Evolutionary conservation across 768 basidiomycete genomes (phyloP).

Genomic region (Scleroderma bovista): DNA sequence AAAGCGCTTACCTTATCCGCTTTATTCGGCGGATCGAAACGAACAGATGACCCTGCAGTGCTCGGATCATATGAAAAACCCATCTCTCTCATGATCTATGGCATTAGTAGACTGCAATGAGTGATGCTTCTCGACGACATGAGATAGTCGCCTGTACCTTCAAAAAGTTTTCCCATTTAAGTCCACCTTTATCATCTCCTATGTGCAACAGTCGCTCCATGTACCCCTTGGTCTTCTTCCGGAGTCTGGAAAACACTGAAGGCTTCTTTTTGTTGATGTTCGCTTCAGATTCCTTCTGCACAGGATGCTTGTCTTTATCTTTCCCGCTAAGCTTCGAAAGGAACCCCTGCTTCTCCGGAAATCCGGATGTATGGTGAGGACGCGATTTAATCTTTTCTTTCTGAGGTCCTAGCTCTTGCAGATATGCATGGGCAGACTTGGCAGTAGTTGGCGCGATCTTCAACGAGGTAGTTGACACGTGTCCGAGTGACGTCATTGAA

Average conservation of each 20-base stretch:
- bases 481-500: conserved; percentile 16
- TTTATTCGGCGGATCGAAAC: conserved; percentile 68
- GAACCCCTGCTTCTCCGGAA: conserved; percentile 41
- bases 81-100: conserved; percentile 71
- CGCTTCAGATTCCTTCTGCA: conserved; percentile 24
- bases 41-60: conserved; percentile 77
- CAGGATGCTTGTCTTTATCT: conserved; percentile 33
- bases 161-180: conserved; percentile 80
- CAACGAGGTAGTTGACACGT: conserved; percentile 36
- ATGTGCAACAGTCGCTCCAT: conserved; percentile 65
- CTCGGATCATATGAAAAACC: conserved; percentile 70
- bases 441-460: conserved; percentile 47
- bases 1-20: conserved; percentile 36
- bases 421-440: conserved; percentile 67
- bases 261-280: conserved; percentile 35
- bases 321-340: conserved; percentile 43
- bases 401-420: conserved; percentile 44
- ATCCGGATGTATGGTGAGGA: conserved; percentile 49
- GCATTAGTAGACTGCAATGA: conserved; percentile 2
- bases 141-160: conserved; percentile 43
- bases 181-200: conserved; percentile 51
- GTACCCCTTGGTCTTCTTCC: conserved; percentile 50
- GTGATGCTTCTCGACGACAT: neutral
- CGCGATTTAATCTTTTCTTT: conserved; percentile 73
- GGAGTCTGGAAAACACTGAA: conserved; percentile 51